These are phyloP conservation scores for Scytalidium sp. DNA, from an alignment of 2,329 filamentous ascomycete genomes.

Conservation along the genomic window DNA sequence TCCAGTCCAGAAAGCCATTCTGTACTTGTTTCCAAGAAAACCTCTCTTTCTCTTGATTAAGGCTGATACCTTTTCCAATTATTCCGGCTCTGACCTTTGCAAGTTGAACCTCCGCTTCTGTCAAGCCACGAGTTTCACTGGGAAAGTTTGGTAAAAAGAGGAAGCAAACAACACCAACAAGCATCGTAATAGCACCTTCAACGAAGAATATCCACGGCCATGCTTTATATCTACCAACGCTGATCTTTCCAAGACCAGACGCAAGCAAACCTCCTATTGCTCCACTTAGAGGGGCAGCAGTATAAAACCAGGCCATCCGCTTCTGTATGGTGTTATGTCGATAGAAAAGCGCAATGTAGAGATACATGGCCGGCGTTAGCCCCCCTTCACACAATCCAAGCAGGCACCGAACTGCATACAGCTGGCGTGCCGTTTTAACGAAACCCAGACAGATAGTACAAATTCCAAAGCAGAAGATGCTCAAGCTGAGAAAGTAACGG, in stretches of 20 bases:
- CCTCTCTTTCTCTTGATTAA: neutral
- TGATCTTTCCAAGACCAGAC: slow-evolving; percentile 17
- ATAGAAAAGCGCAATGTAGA: too few relatives aligned
- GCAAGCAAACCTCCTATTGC: slow-evolving; percentile 46
- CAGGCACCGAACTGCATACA: too few relatives aligned
- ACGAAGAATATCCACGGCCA: slow-evolving; percentile 54
- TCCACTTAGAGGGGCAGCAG: slow-evolving; percentile 50
- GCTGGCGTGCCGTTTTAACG: neutral
- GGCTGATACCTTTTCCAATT: neutral
- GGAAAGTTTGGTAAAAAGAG: too few relatives aligned
- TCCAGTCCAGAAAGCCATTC: too few relatives aligned
- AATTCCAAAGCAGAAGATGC: neutral
- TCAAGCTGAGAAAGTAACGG: neutral
- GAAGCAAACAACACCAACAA: too few relatives aligned
- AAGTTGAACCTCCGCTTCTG: too few relatives aligned
- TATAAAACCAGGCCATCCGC: slow-evolving; percentile 54
- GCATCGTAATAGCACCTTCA: slow-evolving; percentile 37
- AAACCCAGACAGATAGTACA: neutral
- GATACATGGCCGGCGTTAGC: too few relatives aligned
- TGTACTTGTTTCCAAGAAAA: neutral
- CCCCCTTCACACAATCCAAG: too few relatives aligned
- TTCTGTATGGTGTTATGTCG: too few relatives aligned
- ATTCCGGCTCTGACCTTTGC: too few relatives aligned
- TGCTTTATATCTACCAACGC: slow-evolving; percentile 34
- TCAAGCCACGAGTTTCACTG: too few relatives aligned